Conservation (phyloP, 371 early-diverging fungal species). For the Apophysomyces elegans region DNA sequence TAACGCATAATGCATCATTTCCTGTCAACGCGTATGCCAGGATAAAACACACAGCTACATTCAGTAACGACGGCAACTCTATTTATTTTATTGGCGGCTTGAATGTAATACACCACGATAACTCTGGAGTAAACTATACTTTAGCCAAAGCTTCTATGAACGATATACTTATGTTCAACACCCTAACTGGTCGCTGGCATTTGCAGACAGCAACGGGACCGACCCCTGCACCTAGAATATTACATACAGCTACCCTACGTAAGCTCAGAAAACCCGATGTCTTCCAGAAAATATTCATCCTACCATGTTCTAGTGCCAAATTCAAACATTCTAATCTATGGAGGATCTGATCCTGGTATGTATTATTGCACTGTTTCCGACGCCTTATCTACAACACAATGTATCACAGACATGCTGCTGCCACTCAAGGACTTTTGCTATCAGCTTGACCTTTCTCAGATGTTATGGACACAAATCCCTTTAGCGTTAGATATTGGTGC, state of each 20-base stretch:
- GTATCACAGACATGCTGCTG: conserved; percentile 3
- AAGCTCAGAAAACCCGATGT: conserved; percentile 1
- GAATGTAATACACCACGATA: conserved; percentile 7
- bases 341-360: background rate
- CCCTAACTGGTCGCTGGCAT: conserved; percentile 7
- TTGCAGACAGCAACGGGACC: conserved; percentile 7
- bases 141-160: conserved; percentile 18
- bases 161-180: conserved; percentile 19
- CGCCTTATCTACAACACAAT: background rate
- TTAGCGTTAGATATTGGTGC: conserved; percentile 18
- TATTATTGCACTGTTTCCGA: background rate
- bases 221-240: conserved; percentile 19
- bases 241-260: conserved; percentile 21
- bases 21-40: conserved; percentile 4
- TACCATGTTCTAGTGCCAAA: background rate
- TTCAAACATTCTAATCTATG: no score
- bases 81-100: conserved; percentile 26
- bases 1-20: background rate
- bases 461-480: conserved; percentile 15
- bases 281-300: background rate
- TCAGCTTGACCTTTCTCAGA: conserved; percentile 10
- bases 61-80: conserved; percentile 15
- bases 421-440: conserved; percentile 23
- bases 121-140: background rate
- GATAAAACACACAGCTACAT: conserved; percentile 19